Conservation (phyloP, 2,329 filamentous ascomycete genomes). For the Thielaviopsis ethacetica region DNA sequence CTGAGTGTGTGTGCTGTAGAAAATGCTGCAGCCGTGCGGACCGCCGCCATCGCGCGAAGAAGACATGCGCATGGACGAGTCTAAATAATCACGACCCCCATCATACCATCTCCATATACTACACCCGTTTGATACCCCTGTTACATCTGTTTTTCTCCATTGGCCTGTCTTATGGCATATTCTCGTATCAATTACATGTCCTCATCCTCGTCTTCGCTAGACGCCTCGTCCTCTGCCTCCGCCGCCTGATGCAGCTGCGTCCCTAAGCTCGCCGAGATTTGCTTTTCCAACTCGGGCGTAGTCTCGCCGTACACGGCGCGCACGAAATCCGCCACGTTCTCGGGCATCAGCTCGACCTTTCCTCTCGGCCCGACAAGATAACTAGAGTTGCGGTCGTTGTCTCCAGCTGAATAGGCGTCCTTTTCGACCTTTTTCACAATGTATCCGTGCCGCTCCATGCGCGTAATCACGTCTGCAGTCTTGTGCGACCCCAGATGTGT, state of each 20-base stretch:
- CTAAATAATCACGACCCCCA: neutral
- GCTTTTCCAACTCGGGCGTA: slow-evolving; percentile 38
- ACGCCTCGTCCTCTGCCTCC: slow-evolving; percentile 16
- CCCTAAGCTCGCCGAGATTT: slow-evolving; percentile 45
- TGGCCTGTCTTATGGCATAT: neutral
- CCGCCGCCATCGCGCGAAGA: slow-evolving; percentile 41
- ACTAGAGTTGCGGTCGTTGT: slow-evolving; percentile 55
- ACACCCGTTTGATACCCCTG: neutral
- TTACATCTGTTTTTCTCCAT: neutral
- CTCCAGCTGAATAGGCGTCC: slow-evolving; percentile 21
- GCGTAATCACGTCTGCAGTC: slow-evolving; percentile 58
- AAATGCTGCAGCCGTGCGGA: slow-evolving; percentile 49
- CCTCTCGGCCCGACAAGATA: slow-evolving; percentile 77
- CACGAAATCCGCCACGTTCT: slow-evolving; percentile 57
- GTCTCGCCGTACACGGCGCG: slow-evolving; percentile 40
- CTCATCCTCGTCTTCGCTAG: slow-evolving; percentile 9
- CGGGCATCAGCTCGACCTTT: slow-evolving; percentile 67
- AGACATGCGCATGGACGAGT: slow-evolving; percentile 17
- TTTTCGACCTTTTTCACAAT: slow-evolving; percentile 57
- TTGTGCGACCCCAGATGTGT: slow-evolving; percentile 57
- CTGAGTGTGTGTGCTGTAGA: slow-evolving; percentile 23
- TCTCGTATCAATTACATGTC: slow-evolving; percentile 13
- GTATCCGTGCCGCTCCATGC: slow-evolving; percentile 70
- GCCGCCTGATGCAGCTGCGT: slow-evolving; percentile 19
- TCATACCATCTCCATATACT: neutral